Evolutionary conservation across 2,329 filamentous ascomycete species (phyloP), one percentile per base, ranked within the genome.

Genomic region (Colletotrichum navitas): DNA sequence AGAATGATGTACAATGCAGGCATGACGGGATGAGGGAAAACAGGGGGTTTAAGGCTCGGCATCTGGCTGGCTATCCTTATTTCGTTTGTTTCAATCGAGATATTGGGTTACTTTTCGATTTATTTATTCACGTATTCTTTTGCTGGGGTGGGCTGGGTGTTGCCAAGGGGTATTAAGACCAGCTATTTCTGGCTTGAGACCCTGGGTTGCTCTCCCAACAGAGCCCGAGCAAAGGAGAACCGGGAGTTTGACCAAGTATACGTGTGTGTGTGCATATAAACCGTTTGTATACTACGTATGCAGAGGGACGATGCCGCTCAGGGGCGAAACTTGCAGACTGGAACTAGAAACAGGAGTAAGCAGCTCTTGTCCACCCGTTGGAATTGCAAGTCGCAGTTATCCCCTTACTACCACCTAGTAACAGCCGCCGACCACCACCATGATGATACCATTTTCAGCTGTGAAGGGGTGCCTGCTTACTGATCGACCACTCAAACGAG

Each of bases 51-150:
- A 54, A 59, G 58, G 65, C 65, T 59, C 29, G 29, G 45, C 43
- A 24, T 26, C 16, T 26, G 36, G 5, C 47, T 29, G 69, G 29
- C 32, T 60, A 72, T 68, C 69, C 59, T 69, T 60, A 72, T 72
- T 68, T 69, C 65, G 65, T 60, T 63, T 63, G 47, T 60, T 54
- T 41, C 39, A 39, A 59, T 64, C 43, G 41, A 55, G 54, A 47
- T 45, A 29, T 16, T 43, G 41, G 49, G 39, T 49, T 41, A 12
- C 12, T 39, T 39, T 41, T 16, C 16, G n/a, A n/a, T n/a, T n/a
- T n/a, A n/a, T n/a, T n/a, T n/a, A n/a, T n/a, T n/a, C n/a, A n/a
- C n/a, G n/a, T n/a, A n/a, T n/a, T n/a, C n/a, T n/a, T n/a, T n/a
- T n/a, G n/a, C n/a, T n/a, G n/a, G n/a, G n/a, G n/a, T n/a, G n/a